These are phyloP conservation scores for Pseudoscleropodium purum DNA, from an alignment of 225 moss, liverwort and hornwort genomes.

Conservation along the genomic window DNA sequence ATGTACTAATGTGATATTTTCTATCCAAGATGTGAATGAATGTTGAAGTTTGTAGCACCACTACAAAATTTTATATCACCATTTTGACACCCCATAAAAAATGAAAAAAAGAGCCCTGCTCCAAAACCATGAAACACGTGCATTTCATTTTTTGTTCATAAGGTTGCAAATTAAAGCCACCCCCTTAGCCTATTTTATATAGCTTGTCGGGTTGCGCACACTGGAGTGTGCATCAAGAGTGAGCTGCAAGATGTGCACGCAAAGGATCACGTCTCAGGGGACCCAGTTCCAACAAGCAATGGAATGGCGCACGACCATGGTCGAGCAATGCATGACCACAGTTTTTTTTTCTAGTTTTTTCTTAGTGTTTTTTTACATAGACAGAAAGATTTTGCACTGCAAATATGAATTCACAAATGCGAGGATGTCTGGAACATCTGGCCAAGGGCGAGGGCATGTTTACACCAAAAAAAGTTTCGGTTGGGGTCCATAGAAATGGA, in stretches of 20 bases:
- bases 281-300: neutral
- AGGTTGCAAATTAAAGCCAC: neutral
- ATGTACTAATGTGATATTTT: no score
- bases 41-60: no score
- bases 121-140: neutral
- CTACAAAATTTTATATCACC: no score
- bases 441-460: neutral
- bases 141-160: neutral
- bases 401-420: neutral
- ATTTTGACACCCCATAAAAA: no score
- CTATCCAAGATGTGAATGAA: no score
- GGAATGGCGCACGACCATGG: no score
- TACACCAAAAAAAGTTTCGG: no score
- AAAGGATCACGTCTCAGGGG: neutral
- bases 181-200: no score
- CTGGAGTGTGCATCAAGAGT: neutral
- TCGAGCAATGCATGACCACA: neutral
- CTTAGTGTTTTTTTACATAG: no score
- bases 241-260: neutral
- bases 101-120: no score
- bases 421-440: neutral
- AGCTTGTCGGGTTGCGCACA: fast-evolving
- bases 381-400: neutral
- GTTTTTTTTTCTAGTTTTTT: no score
- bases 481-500: no score